Conservation (phyloP, 164 flowering plant species). For the Echeveria elegans region DNA sequence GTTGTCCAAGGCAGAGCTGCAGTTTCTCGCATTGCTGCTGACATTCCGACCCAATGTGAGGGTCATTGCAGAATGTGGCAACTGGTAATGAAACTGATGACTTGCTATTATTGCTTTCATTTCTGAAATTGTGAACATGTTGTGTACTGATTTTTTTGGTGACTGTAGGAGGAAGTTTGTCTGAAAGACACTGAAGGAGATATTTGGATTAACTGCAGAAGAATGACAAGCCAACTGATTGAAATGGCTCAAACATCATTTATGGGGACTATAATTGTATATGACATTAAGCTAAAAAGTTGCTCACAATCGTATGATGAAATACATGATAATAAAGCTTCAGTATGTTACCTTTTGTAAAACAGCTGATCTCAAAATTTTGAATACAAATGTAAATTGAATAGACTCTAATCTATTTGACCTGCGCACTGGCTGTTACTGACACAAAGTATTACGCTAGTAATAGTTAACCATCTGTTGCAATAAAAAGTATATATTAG, state of each 20-base stretch:
- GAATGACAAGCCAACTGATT: background rate
- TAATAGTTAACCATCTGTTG: background rate
- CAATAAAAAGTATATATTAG: too few species aligned
- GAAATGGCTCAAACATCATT: background rate
- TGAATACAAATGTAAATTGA: background rate
- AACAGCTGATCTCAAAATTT: background rate
- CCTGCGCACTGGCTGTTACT: background rate
- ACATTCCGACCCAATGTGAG: constrained; percentile 53
- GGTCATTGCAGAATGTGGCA: constrained; percentile 73
- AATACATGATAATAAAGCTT: too few species aligned
- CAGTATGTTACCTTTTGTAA: background rate
- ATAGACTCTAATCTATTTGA: background rate
- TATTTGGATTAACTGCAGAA: constrained; percentile 28
- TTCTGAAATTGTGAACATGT: background rate
- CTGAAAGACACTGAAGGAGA: constrained; percentile 57
- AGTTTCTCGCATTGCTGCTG: constrained; percentile 77
- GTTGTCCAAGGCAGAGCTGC: constrained; percentile 64
- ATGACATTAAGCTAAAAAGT: too few species aligned
- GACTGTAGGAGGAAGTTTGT: constrained; percentile 44
- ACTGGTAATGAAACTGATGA: constrained; percentile 36
- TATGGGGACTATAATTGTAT: too few species aligned
- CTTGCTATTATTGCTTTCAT: background rate
- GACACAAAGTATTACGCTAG: background rate
- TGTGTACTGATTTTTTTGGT: background rate
- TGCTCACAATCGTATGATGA: background rate